These are phyloP conservation scores for Achlya hypogyna DNA, from an alignment of 352 stramenopile species.

Conservation along the genomic window DNA sequence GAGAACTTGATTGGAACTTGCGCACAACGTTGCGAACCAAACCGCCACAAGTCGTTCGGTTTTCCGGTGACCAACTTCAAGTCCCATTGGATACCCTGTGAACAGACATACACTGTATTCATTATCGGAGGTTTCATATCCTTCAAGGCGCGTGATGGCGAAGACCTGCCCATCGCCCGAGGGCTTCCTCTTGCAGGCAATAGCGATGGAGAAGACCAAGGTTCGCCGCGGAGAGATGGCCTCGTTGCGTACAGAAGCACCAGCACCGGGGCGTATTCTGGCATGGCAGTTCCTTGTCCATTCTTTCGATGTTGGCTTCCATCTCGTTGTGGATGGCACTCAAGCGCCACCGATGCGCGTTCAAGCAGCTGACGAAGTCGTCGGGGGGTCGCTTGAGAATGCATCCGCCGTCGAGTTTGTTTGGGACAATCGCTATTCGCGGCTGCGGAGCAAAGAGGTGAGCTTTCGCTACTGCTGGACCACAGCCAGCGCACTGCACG, in stretches of 20 bases:
- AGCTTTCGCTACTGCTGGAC: slow-evolving; percentile 45
- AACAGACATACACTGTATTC: neutral
- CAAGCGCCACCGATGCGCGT: neutral
- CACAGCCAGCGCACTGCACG: slow-evolving; percentile 30
- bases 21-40: no score
- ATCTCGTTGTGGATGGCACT: neutral
- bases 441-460: slow-evolving; percentile 55
- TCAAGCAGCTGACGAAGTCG: neutral
- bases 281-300: slow-evolving; percentile 7
- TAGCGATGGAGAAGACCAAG: neutral
- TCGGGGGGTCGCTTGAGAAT: slow-evolving; percentile 8
- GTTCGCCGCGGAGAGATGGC: neutral
- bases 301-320: slow-evolving; percentile 1
- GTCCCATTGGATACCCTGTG: neutral
- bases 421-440: slow-evolving; percentile 74
- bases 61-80: no score
- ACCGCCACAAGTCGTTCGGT: no score
- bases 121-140: neutral
- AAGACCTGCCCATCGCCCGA: neutral
- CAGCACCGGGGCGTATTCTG: neutral
- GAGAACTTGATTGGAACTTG: no score
- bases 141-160: neutral
- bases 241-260: neutral
- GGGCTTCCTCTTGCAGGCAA: slow-evolving; percentile 9
- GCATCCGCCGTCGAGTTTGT: neutral